Evolutionary conservation across 2,329 filamentous ascomycete species (phyloP).

Genomic region (Xylariaceae sp.): DNA sequence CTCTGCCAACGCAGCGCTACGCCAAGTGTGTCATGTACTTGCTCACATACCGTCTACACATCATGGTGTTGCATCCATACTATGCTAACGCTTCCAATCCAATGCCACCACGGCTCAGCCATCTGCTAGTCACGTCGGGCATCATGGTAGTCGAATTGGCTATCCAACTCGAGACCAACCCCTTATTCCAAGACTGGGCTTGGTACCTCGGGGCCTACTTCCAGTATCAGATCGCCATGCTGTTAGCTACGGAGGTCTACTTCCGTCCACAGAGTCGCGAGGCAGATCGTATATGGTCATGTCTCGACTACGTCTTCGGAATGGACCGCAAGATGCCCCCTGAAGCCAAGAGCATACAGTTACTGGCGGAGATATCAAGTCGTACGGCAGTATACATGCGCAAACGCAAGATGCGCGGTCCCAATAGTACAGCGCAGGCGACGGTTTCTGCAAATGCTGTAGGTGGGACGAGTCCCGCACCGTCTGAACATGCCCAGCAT

Average conservation of each 20-base stretch:
- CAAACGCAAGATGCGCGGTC: constrained; percentile 51
- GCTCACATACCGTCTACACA: constrained; percentile 56
- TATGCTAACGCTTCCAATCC: constrained; percentile 42
- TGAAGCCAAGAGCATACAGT: constrained; percentile 53
- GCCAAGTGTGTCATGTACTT: constrained; percentile 61
- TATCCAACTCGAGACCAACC: constrained; percentile 42
- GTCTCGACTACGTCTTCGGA: constrained; percentile 67
- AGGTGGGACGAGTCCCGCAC: constrained; percentile 21
- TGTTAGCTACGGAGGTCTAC: constrained; percentile 64
- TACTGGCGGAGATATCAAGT: constrained; percentile 58
- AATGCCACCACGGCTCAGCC: constrained; percentile 58
- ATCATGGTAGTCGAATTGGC: constrained; percentile 46
- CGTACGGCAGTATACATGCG: constrained; percentile 55
- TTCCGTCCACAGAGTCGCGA: constrained; percentile 51
- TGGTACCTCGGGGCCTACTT: constrained; percentile 70
- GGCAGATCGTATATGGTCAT: constrained; percentile 63
- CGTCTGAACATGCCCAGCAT: constrained; percentile 11
- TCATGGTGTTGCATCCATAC: constrained; percentile 65
- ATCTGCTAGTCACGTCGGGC: constrained; percentile 59
- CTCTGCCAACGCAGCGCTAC: constrained; percentile 57
- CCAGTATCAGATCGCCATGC: constrained; percentile 65
- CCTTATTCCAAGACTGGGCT: constrained; percentile 50
- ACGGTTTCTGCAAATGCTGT: constrained; percentile 35
- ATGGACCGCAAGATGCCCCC: constrained; percentile 47
- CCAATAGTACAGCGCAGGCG: constrained; percentile 40